phyloP scores from a whole-genome alignment of 2,329 filamentous ascomycete genomes.

The Seiridium unicorne region DNA sequence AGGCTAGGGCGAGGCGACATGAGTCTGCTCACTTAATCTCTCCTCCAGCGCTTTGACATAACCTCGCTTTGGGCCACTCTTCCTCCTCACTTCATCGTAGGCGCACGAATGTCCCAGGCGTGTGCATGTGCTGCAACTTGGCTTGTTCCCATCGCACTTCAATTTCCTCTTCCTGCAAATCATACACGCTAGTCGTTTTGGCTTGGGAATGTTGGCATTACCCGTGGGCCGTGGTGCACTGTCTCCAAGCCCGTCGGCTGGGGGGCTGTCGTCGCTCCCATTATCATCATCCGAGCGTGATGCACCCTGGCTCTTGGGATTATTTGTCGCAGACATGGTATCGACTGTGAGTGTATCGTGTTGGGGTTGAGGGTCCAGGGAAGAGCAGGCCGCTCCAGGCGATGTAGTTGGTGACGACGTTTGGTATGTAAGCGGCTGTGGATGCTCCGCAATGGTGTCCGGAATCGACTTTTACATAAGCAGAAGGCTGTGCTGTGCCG shows the following conservation, averaged over 20 bases:
- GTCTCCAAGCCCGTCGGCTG: constrained; percentile 31
- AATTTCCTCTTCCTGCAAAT: constrained; percentile 91
- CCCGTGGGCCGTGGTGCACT: constrained; percentile 38
- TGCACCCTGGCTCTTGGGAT: constrained; percentile 10
- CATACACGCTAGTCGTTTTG: constrained; percentile 94
- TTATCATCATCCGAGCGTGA: constrained; percentile 32
- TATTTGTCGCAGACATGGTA: constrained; percentile 21
- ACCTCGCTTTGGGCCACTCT: constrained; percentile 90
- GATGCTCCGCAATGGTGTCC: neutral
- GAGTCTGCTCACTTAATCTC: constrained; percentile 69
- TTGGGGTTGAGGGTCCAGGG: neutral
- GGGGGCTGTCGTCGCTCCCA: constrained; percentile 34
- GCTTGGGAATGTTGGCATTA: constrained; percentile 65
- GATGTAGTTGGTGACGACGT: neutral
- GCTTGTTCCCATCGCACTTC: constrained; percentile 81
- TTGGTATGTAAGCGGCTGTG: neutral
- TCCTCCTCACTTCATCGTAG: constrained; percentile 89
- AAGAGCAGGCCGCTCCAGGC: neutral
- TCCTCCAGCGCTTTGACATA: constrained; percentile 95
- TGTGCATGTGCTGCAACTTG: constrained; percentile 85
- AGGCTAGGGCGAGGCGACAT: neutral
- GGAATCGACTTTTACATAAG: neutral
- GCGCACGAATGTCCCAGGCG: constrained; percentile 83
- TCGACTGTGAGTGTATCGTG: neutral
- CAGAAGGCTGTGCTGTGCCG: neutral